Percentiles rank a stretch among this genome's conserved stretches.
Conservation (phyloP, 2,329 filamentous ascomycete species). For the Aschersonia sp. region DNA sequence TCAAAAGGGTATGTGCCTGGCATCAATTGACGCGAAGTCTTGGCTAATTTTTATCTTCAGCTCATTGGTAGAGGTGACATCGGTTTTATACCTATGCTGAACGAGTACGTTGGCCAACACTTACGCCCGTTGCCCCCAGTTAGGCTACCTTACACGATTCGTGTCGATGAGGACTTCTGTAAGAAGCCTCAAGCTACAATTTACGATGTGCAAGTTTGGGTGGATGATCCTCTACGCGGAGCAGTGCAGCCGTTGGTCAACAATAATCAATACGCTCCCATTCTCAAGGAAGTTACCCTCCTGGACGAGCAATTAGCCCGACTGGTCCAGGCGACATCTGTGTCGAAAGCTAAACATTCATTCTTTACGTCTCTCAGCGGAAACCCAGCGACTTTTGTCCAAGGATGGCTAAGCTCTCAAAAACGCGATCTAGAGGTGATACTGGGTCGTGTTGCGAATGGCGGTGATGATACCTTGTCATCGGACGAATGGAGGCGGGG, state of each 20-base stretch:
- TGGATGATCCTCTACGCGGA: slow-evolving; percentile 68
- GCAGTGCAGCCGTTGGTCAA: slow-evolving; percentile 51
- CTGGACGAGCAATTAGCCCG: slow-evolving; percentile 79
- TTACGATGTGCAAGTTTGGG: slow-evolving; percentile 75
- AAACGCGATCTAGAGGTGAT: slow-evolving; percentile 82
- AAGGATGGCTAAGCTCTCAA: slow-evolving; percentile 81
- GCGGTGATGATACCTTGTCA: slow-evolving; percentile 39
- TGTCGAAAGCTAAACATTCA: slow-evolving; percentile 78
- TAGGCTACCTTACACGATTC: slow-evolving; percentile 81
- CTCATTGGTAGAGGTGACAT: slow-evolving; percentile 60
- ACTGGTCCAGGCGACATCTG: slow-evolving; percentile 66
- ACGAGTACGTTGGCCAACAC: slow-evolving; percentile 66
- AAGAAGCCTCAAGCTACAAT: slow-evolving; percentile 63
- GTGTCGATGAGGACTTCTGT: slow-evolving; percentile 75
- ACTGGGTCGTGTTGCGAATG: slow-evolving; percentile 61
- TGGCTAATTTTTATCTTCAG: slow-evolving; percentile 23
- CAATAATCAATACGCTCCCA: slow-evolving; percentile 54
- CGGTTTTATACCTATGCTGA: slow-evolving; percentile 75
- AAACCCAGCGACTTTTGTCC: slow-evolving; percentile 74
- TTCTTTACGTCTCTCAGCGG: slow-evolving; percentile 70
- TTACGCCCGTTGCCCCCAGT: slow-evolving; percentile 69
- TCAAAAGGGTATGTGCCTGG: slow-evolving; percentile 50
- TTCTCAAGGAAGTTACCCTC: slow-evolving; percentile 59
- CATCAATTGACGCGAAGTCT: too few relatives aligned
- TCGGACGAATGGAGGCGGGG: slow-evolving; percentile 58